Evolutionary conservation across 2,329 filamentous ascomycete species (phyloP), one percentile per base, ranked within the genome.

Genomic region (Moelleriella libera): DNA sequence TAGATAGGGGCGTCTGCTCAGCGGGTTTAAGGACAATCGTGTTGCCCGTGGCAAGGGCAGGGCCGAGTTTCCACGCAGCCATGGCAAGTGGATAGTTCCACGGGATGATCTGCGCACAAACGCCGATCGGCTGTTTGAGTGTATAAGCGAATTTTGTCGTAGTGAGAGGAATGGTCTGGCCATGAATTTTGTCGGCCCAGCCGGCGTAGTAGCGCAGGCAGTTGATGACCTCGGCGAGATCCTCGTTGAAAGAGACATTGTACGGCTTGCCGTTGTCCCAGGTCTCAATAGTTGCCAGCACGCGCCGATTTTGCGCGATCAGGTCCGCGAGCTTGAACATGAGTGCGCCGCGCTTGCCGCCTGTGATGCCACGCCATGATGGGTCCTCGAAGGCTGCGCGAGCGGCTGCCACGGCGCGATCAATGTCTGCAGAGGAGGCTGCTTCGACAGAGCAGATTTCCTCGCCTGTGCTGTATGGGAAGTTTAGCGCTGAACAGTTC

Each of bases 201-300:
- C 85, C 85, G 42, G 78, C 82, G 58, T 89, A 90, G 63, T 90
- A 89, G 53, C 82, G 79, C 41, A 80, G 66, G 11, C 78, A 64
- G 48, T 55, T 56, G 5, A 64, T 55, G 10, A 66, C 64, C 50
- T 68, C 65, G 1, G 60, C 67, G 5, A 88, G 53, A 57, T 89
- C 85, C 46, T 83, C 82, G 41, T 71, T 72, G n/a, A 82, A 58
- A 0, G 85, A 71, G 10, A 82, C 79, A 2, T 65, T 63, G 62
- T 84, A 87, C 1, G 83, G 80, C 49, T 64, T 63, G 60, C 83
- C 86, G 55, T 88, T 89, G 58, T 92, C 86, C 85, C 85, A 90
- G 0, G 87, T 85, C 65, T 94, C 86, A 6, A 73, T 62, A 1
- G 70, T 71, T 5, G 69, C 69, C 4, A 74, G 58, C 0, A 56